phyloP scores from a whole-genome alignment of 73 alveolate species.

The Diophrys sp. region DNA sequence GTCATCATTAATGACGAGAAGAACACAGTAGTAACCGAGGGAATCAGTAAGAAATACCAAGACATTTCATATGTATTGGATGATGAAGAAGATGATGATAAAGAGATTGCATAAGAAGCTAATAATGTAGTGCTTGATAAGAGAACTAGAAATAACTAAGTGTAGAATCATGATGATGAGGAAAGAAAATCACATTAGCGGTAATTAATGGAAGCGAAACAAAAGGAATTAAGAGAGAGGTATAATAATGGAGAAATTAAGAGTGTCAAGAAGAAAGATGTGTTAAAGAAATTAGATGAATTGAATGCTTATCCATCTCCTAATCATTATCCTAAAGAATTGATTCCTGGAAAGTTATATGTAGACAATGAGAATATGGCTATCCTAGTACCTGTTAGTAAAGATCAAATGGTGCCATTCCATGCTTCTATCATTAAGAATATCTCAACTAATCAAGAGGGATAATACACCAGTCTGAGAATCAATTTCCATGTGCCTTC shows the following conservation, averaged over 20 bases:
- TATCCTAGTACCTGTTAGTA: constrained; percentile 84
- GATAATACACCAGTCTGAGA: not conserved
- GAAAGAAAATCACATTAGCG: constrained; percentile 72
- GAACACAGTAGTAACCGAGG: not conserved
- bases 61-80: not conserved
- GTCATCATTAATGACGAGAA: not conserved
- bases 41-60: not conserved
- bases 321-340: constrained; percentile 80
- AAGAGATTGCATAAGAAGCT: constrained; percentile 35
- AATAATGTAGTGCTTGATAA: constrained; percentile 27
- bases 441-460: constrained; percentile 40
- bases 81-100: constrained; percentile 55
- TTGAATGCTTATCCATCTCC: constrained; percentile 65
- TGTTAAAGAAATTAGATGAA: constrained; percentile 50
- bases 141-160: constrained; percentile 26
- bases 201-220: constrained; percentile 74
- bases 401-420: constrained; percentile 81
- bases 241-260: constrained; percentile 75
- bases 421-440: constrained; percentile 88
- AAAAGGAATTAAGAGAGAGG: constrained; percentile 68
- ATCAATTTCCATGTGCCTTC: not conserved
- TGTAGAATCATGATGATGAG: constrained; percentile 14
- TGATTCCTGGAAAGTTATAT: constrained; percentile 75
- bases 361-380: constrained; percentile 71
- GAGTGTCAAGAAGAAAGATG: constrained; percentile 52